A percentile compares a stretch with the other conserved stretches of the same genome.
Evolutionary conservation across 176 grass and related monocot species (phyloP).

Genomic region (Typha latifolia): DNA sequence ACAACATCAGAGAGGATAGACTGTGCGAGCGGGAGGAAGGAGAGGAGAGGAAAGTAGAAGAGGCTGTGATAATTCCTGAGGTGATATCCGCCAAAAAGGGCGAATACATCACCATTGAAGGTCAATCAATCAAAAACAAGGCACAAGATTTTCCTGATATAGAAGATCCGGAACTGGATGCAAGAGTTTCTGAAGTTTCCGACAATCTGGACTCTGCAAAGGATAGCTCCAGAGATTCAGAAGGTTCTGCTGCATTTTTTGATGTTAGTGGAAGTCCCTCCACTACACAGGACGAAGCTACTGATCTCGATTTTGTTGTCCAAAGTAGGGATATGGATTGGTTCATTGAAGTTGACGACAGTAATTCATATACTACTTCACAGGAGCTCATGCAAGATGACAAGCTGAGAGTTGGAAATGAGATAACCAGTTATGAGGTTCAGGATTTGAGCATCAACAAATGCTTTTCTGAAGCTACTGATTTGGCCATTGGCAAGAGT

Average conservation of each 20-base stretch:
- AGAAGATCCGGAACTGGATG: neutral
- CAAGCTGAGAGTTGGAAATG: neutral
- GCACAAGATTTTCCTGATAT: neutral
- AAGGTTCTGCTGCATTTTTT: neutral
- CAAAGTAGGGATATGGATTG: neutral
- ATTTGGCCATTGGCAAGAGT: neutral
- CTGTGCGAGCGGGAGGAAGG: neutral
- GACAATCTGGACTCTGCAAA: neutral
- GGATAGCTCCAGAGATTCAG: slow-evolving; percentile 3
- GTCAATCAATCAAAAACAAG: neutral
- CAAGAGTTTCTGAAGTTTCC: slow-evolving; percentile 5
- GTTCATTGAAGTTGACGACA: neutral
- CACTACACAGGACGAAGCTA: neutral
- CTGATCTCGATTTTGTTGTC: neutral
- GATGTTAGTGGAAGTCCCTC: neutral
- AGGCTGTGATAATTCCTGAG: neutral
- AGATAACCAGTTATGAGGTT: neutral
- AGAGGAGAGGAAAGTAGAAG: neutral
- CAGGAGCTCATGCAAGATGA: slow-evolving; percentile 16
- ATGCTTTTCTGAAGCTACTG: neutral
- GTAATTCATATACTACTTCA: neutral
- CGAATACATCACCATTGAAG: neutral
- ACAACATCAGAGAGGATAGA: neutral
- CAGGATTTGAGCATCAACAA: neutral
- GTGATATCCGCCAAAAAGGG: neutral